Evolutionary conservation across 73 alveolate species (phyloP).

Genomic region (Tetrahymena elliotti): DNA sequence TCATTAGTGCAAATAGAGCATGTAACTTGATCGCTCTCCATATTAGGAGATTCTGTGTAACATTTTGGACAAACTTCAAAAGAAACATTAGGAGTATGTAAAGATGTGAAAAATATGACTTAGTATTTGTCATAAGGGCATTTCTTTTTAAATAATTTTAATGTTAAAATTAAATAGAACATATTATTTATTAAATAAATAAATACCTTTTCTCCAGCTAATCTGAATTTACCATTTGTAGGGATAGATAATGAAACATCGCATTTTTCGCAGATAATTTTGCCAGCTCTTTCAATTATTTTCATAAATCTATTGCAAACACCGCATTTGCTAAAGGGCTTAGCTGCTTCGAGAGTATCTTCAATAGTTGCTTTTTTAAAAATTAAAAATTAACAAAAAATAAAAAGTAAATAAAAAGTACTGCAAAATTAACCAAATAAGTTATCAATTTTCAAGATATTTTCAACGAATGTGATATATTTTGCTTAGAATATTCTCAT

Average conservation of each 20-base stretch:
- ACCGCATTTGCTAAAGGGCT: constrained; percentile 24
- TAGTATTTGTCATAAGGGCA: constrained; percentile 39
- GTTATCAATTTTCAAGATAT: constrained; percentile 13
- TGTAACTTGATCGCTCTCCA: constrained; percentile 12
- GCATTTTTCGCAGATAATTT: constrained; percentile 6
- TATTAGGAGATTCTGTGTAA: constrained; percentile 11
- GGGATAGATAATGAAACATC: neutral
- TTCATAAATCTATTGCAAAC: constrained; percentile 24
- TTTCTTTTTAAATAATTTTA: neutral
- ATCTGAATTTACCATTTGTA: constrained; percentile 21
- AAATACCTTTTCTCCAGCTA: constrained; percentile 4
- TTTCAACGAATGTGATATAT: constrained; percentile 65
- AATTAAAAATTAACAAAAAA: neutral
- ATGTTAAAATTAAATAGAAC: neutral
- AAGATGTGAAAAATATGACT: neutral
- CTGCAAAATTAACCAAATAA: neutral
- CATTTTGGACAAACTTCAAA: constrained; percentile 37
- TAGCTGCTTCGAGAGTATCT: constrained; percentile 1
- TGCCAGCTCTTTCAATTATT: neutral
- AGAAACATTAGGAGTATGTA: constrained; percentile 14
- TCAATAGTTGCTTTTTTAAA: neutral
- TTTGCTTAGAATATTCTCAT: constrained; percentile 84
- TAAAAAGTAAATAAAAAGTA: neutral
- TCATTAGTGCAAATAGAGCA: constrained; percentile 24
- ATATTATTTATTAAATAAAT: neutral